Percentiles rank a stretch among this genome's conserved stretches.
Evolutionary conservation across 345 rosid species (phyloP).

Genomic region (Linum tenue): DNA sequence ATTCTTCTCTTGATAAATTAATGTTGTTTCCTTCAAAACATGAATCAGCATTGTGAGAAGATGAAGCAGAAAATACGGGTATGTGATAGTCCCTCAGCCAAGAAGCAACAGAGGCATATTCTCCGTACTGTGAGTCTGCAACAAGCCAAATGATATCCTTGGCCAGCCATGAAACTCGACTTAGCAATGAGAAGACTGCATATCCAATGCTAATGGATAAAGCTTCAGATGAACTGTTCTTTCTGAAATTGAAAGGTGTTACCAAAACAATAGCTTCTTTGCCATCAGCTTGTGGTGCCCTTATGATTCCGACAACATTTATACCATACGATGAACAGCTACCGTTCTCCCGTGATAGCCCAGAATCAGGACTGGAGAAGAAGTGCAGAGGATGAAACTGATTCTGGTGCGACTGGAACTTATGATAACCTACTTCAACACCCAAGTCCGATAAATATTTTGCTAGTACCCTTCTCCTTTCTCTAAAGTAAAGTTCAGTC

Average conservation of each 20-base stretch:
- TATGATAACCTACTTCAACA: slow-evolving; percentile 79
- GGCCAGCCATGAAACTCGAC: slow-evolving; percentile 82
- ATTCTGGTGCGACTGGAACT: slow-evolving; percentile 48
- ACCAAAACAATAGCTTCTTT: slow-evolving; percentile 89
- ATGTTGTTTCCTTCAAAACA: slow-evolving; percentile 18
- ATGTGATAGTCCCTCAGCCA: slow-evolving; percentile 84
- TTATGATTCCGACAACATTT: slow-evolving; percentile 52
- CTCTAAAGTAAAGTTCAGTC: slow-evolving; percentile 33
- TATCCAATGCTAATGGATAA: slow-evolving; percentile 60
- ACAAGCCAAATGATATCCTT: slow-evolving; percentile 85
- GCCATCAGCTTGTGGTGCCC: slow-evolving; percentile 95
- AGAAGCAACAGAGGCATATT: slow-evolving; percentile 67
- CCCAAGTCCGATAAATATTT: slow-evolving; percentile 60
- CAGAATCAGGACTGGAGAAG: slow-evolving; percentile 50
- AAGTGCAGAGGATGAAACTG: slow-evolving; percentile 73
- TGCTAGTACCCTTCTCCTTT: slow-evolving; percentile 49
- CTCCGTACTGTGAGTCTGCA: slow-evolving; percentile 81
- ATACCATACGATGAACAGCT: slow-evolving; percentile 52
- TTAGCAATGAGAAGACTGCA: slow-evolving; percentile 70
- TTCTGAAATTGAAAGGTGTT: slow-evolving; percentile 60
- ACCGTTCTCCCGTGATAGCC: slow-evolving; percentile 30
- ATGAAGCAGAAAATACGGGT: slow-evolving; percentile 43
- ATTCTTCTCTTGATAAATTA: slow-evolving; percentile 17
- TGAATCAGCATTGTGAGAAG: slow-evolving; percentile 18
- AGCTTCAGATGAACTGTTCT: slow-evolving; percentile 36